Conservation (phyloP, 176 grass and related monocot genomes). For the Oryza glaberrima region DNA sequence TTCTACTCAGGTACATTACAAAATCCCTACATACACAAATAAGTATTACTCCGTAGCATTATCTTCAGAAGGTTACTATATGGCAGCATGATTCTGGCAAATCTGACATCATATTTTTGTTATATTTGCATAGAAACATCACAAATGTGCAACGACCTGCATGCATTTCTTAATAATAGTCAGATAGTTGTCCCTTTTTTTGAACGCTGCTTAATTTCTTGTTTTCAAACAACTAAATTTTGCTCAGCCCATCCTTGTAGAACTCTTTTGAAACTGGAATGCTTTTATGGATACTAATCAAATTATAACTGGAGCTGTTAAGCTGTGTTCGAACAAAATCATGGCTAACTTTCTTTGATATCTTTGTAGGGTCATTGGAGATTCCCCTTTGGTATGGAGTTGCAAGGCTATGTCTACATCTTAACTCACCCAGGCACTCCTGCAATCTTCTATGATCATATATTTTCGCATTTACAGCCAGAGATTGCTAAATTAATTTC, state of each 20-base stretch:
- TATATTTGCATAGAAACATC: constrained; percentile 25
- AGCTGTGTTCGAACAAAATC: background rate
- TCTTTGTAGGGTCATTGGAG: constrained; percentile 93
- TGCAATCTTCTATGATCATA: constrained; percentile 89
- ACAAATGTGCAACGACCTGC: background rate
- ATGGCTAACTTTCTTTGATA: constrained; percentile 19
- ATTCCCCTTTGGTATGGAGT: constrained; percentile 87
- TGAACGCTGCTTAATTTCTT: background rate
- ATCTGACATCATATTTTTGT: background rate
- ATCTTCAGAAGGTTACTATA: background rate
- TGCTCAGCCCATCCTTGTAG: background rate
- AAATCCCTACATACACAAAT: background rate
- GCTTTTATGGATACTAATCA: constrained; percentile 6
- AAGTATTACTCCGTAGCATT: no score
- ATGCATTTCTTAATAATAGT: background rate
- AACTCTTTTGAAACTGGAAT: constrained; percentile 22
- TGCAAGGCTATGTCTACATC: constrained; percentile 99
- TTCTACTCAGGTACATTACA: constrained; percentile 81
- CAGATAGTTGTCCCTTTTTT: background rate
- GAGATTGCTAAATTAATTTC: constrained; percentile 79
- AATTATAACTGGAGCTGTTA: background rate
- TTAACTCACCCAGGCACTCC: constrained; percentile 97
- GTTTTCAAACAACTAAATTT: constrained; percentile 7
- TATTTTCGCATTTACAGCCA: constrained; percentile 78
- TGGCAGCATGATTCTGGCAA: background rate